Evolutionary conservation across 805 yeast species (phyloP).

Genomic region (Pichia pseudocactophila): DNA sequence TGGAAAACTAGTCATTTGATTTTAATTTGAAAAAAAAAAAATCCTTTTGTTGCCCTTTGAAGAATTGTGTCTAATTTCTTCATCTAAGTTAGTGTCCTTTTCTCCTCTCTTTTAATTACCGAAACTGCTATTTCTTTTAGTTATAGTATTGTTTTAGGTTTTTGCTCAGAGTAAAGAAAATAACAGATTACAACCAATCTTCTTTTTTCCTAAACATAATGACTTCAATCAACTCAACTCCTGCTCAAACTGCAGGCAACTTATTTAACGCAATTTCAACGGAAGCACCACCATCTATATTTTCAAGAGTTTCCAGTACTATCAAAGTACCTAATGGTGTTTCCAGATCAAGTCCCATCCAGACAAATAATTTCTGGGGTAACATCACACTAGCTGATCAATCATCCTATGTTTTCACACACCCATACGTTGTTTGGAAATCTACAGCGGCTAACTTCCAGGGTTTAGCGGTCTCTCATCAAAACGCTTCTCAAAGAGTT

Average conservation of each 20-base stretch:
- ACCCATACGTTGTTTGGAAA: constrained; percentile 58
- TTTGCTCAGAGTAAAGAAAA: not conserved
- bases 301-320: constrained; percentile 35
- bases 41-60: too few species aligned
- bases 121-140: too few species aligned
- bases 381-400: constrained; percentile 53
- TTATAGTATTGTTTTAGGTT: not conserved
- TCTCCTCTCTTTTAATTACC: too few species aligned
- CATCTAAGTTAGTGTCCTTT: too few species aligned
- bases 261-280: constrained; percentile 9
- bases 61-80: too few species aligned
- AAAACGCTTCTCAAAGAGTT: constrained; percentile 34
- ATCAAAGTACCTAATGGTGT: constrained; percentile 41
- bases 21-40: too few species aligned
- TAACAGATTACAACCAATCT: too few species aligned
- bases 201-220: too few species aligned
- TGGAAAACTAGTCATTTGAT: too few species aligned
- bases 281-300: constrained; percentile 38
- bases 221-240: not conserved
- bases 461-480: constrained; percentile 59
- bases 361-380: constrained; percentile 71
- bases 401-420: constrained; percentile 46
- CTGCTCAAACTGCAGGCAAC: constrained; percentile 5
- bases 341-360: constrained; percentile 38
- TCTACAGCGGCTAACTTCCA: constrained; percentile 32